A percentile compares a stretch with the other conserved stretches of the same genome.
phyloP scores from a whole-genome alignment of 192 early-diverging fungal species.

The Entrophospora sp. region DNA sequence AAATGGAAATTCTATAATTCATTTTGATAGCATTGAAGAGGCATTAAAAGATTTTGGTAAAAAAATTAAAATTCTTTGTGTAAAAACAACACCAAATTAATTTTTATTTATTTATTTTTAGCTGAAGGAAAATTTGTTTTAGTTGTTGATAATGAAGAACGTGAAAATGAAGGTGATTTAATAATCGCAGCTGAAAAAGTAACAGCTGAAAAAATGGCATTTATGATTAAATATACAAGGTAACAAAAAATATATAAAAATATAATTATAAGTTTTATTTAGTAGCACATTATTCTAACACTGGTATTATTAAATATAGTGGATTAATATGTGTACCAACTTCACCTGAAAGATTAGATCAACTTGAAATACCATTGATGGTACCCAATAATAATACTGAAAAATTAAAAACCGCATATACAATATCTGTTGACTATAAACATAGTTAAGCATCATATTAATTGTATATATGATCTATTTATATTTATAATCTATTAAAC shows the following conservation, averaged over 20 bases:
- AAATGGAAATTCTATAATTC: background rate
- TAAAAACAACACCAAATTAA: background rate
- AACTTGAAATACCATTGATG: constrained; percentile 88
- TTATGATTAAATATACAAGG: constrained; percentile 92
- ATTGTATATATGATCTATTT: no score
- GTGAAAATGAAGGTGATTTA: constrained; percentile 98
- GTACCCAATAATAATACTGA: constrained; percentile 89
- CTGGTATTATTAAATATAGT: no score
- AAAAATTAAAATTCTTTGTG: constrained; percentile 3
- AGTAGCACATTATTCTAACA: no score
- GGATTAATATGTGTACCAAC: constrained; percentile 89
- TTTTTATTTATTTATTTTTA: constrained; percentile 14
- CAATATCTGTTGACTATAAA: constrained; percentile 80
- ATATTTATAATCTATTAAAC: no score
- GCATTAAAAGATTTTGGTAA: constrained; percentile 58
- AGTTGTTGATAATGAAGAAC: constrained; percentile 95
- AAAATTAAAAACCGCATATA: constrained; percentile 88
- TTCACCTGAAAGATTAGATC: constrained; percentile 66
- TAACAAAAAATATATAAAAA: constrained; percentile 22
- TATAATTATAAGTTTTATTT: background rate
- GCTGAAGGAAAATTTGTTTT: constrained; percentile 80
- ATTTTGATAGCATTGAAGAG: constrained; percentile 59
- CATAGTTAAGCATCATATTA: constrained; percentile 30
- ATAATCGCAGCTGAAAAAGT: constrained; percentile 94
- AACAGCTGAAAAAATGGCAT: constrained; percentile 88